These are phyloP conservation scores for Cadophora sp. DNA, from an alignment of 2,329 filamentous ascomycete species.

Conservation along the genomic window DNA sequence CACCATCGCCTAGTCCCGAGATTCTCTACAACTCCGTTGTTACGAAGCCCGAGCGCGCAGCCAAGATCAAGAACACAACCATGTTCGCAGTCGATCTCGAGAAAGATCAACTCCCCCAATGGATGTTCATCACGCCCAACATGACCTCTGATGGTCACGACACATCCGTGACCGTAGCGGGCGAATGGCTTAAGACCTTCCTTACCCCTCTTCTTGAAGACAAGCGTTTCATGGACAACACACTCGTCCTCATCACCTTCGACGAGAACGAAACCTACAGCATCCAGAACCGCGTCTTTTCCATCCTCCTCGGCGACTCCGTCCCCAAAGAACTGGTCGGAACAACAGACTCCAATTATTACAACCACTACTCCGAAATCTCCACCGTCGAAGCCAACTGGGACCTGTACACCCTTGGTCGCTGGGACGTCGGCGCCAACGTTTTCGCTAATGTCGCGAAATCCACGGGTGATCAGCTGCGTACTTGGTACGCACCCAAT, in stretches of 20 bases:
- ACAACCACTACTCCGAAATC: conserved; percentile 75
- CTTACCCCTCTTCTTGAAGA: conserved; percentile 73
- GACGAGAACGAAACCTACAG: conserved; percentile 79
- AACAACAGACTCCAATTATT: conserved; percentile 72
- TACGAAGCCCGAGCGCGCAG: conserved; percentile 62
- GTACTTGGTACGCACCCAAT: conserved; percentile 36
- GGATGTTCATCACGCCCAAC: conserved; percentile 62
- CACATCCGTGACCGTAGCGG: conserved; percentile 71
- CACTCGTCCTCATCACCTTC: conserved; percentile 78
- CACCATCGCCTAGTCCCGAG: conserved; percentile 47
- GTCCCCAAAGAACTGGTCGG: conserved; percentile 68
- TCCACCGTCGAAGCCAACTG: conserved; percentile 74
- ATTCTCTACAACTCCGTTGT: conserved; percentile 72
- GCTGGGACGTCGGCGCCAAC: conserved; percentile 76
- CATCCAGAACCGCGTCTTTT: conserved; percentile 71
- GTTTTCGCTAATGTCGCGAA: conserved; percentile 67
- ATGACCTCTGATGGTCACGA: conserved; percentile 82
- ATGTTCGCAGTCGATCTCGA: conserved; percentile 72
- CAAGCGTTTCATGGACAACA: conserved; percentile 75
- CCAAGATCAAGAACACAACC: conserved; percentile 76
- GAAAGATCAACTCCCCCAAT: conserved; percentile 70
- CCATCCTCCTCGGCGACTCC: conserved; percentile 77
- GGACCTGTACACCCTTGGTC: conserved; percentile 69
- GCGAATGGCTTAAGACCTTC: conserved; percentile 71
- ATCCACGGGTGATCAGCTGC: conserved; percentile 60